A percentile compares a stretch with the other conserved stretches of the same genome.
Conservation (phyloP, 2,329 filamentous ascomycete genomes). For the Sphaerulina populicola region DNA sequence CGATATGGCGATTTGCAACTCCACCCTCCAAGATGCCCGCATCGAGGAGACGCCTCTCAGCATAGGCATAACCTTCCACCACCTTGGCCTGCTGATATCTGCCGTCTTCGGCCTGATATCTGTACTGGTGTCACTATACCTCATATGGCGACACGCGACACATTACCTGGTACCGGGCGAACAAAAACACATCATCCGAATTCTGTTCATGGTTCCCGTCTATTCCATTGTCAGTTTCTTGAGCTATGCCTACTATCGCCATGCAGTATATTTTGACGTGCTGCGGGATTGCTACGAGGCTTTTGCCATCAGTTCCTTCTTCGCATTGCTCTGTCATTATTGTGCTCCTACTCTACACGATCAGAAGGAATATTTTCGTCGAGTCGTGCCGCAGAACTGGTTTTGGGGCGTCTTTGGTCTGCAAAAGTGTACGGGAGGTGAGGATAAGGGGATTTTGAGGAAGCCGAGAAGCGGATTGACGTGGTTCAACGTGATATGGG, state of each 20-base stretch:
- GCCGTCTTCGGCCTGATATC: conserved; percentile 48
- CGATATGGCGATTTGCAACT: conserved; percentile 39
- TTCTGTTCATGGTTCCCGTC: conserved; percentile 79
- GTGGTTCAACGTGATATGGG: conserved; percentile 64
- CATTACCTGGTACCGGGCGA: conserved; percentile 54
- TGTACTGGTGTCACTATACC: conserved; percentile 43
- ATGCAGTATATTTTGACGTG: conserved; percentile 73
- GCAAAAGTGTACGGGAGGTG: conserved; percentile 60
- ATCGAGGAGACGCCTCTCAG: conserved; percentile 43
- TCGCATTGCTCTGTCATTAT: conserved; percentile 73
- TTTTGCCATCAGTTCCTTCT: conserved; percentile 81
- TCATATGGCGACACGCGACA: conserved; percentile 51
- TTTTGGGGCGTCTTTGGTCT: conserved; percentile 65
- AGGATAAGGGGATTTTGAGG: conserved; percentile 58
- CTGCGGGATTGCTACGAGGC: conserved; percentile 81
- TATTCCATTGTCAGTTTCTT: conserved; percentile 69
- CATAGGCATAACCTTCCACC: conserved; percentile 49
- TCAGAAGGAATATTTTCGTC: conserved; percentile 74
- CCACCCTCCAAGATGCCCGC: conserved; percentile 41
- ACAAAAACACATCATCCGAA: conserved; percentile 69
- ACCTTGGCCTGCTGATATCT: conserved; percentile 47
- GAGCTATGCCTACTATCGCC: conserved; percentile 63
- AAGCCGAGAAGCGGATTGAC: conserved; percentile 73
- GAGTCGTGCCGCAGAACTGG: conserved; percentile 62
- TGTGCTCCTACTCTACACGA: conserved; percentile 66